Base-by-base conservation (phyloP, 2,329 filamentous ascomycete genomes). In the Penicillium sp. region DNA sequence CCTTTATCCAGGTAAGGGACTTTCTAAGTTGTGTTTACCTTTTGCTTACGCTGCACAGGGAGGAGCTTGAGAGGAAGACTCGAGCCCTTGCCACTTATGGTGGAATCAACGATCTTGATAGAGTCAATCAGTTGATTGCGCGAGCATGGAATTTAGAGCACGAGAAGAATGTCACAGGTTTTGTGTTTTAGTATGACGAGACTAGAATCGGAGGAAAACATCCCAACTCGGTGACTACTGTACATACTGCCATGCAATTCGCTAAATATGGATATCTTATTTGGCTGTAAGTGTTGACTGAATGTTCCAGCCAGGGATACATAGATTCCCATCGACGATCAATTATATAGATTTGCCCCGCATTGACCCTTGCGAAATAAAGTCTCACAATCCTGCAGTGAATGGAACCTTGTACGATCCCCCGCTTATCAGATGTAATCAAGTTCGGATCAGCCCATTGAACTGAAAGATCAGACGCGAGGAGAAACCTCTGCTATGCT, bases 1-100 rank as follows among this genome's bases (percentile, higher is more conserved):
- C 42, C 56, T 0, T 46, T 59, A 29, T 54, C 56, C 10, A 52
- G 52, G 56, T 59, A 49, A 27, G 42, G 6, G 26, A 4, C 12
- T 12, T 11, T 29, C 4, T 25, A 25, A 4, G 6, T 22, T 6
- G 0, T n/a, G 8, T 12, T 39, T 11, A n/a, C n/a, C n/a, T 22
- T 5, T 5, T 22, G 18, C 18, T 22, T 5, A 22, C 18, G 18
- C 18, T 22, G 18, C 18, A 22, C 18, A 55, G 50, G 35, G 33
- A 41, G 7, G 48, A 53, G 27, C 43, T 53, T 8, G 50, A 55
- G 35, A 39, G 22, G 18, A 56, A 56, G 30, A 39, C 37, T 3
- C 44, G 37, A 29, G 41, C 47, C 2, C 44, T 56, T 12, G 49
- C 45, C 7, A 51, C 30, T 6, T 55, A 55, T 42, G 52, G 54